Conservation (phyloP, 78 protist genomes). For the Tieghemostelium lacteum region DNA sequence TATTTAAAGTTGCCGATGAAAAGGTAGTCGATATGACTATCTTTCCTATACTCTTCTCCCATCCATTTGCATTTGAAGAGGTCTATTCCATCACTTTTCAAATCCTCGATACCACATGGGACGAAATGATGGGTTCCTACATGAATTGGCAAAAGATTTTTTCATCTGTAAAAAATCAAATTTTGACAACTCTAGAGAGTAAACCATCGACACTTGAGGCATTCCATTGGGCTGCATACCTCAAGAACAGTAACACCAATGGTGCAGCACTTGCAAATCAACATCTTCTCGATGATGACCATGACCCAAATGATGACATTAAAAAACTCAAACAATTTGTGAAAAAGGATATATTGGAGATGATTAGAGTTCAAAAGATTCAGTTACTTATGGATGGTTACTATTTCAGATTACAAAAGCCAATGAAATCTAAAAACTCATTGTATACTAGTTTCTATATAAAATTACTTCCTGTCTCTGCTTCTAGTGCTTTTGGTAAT, state of each 20-base stretch:
- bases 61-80: conserved; percentile 66
- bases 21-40: conserved; percentile 15
- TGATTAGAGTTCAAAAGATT: conserved; percentile 19
- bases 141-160: conserved; percentile 68
- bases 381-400: conserved; percentile 16
- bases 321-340: neutral
- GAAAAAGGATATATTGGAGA: neutral
- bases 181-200: conserved; percentile 21
- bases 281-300: conserved; percentile 5
- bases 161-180: conserved; percentile 48
- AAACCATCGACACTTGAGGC: conserved; percentile 70
- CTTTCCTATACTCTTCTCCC: conserved; percentile 56
- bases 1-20: conserved; percentile 28
- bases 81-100: conserved; percentile 72
- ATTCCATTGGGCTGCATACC: conserved; percentile 19
- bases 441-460: no score
- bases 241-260: neutral
- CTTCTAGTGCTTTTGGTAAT: no score
- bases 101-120: conserved; percentile 71
- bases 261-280: neutral
- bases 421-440: conserved; percentile 16
- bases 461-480: no score
- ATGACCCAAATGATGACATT: conserved; percentile 19
- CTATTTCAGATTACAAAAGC: conserved; percentile 39
- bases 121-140: conserved; percentile 65